Evolutionary conservation across 2,329 filamentous ascomycete genomes (phyloP), one percentile per base, ranked within the genome.

Genomic region (Diaporthe eres): DNA sequence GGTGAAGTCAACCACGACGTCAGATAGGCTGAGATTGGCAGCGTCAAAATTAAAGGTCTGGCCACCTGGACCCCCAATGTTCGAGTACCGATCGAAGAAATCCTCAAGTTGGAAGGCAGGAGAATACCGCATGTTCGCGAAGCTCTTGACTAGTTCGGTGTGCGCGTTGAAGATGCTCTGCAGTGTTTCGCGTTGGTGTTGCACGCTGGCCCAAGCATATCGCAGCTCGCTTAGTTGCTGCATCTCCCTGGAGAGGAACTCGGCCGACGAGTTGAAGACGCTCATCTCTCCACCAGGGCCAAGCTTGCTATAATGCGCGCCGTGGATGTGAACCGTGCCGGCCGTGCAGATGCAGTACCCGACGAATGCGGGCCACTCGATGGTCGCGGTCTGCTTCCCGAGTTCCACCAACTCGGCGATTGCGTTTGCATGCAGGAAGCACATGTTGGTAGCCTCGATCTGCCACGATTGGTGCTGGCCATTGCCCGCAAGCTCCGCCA

Each of bases 381-480:
- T 91, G 3, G 93, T 90, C 1, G 91, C 90, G 1, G 92, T 92
- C 78, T 93, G 93, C 77, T 93, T 93, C 1, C 94, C 94, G 22
- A 96, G 90, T 81, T 96, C 94, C 6, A 95, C 92, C 3, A 98
- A 86, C 80, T 97, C 95, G 1, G 94, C 92, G 71, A 97, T 96
- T 7, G 95, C 94, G 80, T 97, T 98, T 8, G 95, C 95, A 79
- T 98, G 95, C 25, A 96, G 86, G 82, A 92, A 97, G 83, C 95
- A 97, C 81, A 96, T 89, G 80, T 97, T 96, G 0, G 95, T 97
- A 0, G 95, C 94, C 82, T 97, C 94, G 65, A 97, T 96, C 82
- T 97, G 95, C 95, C 95, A 98, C 39, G 94, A 96, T 82, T 97
- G 95, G 79, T 97, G 94, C 80, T 97, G 95, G 1, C 94, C 94